Evolutionary conservation across 2,329 filamentous ascomycete species (phyloP).

Genomic region (Dothideomycetes sp.): DNA sequence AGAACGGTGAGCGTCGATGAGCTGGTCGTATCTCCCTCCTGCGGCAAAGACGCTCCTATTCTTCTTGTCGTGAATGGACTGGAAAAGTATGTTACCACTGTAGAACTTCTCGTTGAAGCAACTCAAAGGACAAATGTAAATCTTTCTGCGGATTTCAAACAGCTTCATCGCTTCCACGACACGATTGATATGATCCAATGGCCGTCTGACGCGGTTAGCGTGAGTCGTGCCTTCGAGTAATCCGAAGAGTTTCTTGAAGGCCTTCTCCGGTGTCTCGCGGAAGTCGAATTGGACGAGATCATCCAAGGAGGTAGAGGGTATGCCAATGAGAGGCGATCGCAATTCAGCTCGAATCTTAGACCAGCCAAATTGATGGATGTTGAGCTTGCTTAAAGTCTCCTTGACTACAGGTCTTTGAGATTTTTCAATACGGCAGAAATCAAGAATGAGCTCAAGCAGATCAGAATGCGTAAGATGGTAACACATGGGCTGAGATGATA

Average conservation of each 20-base stretch:
- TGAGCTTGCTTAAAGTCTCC: slow-evolving; percentile 76
- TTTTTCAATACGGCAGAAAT: slow-evolving; percentile 70
- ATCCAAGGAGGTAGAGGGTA: slow-evolving; percentile 82
- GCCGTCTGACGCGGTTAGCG: slow-evolving; percentile 23
- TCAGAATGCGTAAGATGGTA: slow-evolving; percentile 87
- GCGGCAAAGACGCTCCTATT: slow-evolving; percentile 78
- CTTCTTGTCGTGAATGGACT: slow-evolving; percentile 80
- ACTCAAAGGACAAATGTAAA: slow-evolving; percentile 76
- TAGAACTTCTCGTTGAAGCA: slow-evolving; percentile 92
- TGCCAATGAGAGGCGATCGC: slow-evolving; percentile 67
- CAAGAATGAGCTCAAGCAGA: slow-evolving; percentile 78
- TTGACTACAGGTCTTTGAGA: slow-evolving; percentile 63
- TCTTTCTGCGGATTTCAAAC: slow-evolving; percentile 64
- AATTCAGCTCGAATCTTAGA: slow-evolving; percentile 74
- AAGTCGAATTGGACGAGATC: slow-evolving; percentile 90
- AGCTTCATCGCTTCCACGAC: slow-evolving; percentile 68
- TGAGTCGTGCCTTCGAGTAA: slow-evolving; percentile 41
- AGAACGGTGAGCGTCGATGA: slow-evolving; percentile 76
- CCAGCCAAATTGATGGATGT: slow-evolving; percentile 73
- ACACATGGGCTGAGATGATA: slow-evolving; percentile 62
- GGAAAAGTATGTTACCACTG: slow-evolving; percentile 74
- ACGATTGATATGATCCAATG: slow-evolving; percentile 61
- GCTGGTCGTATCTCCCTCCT: slow-evolving; percentile 81
- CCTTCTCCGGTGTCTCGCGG: slow-evolving; percentile 64
- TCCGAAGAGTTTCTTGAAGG: slow-evolving; percentile 52